phyloP scores from a whole-genome alignment of 495 filamentous ascomycete species.

The Xanthoparmelia taractica region DNA sequence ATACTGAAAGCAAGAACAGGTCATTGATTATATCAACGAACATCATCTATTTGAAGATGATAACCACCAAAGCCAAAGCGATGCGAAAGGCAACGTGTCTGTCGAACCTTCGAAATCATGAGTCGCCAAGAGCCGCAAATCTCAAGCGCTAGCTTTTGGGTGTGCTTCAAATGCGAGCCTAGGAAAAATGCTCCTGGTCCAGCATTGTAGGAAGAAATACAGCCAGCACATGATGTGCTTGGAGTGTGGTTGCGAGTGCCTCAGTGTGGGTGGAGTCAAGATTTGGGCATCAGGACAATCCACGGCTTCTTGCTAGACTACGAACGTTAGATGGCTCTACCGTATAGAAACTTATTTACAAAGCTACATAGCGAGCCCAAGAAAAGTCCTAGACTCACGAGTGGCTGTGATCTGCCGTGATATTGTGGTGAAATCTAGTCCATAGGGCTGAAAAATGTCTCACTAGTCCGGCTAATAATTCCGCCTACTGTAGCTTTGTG shows the following conservation, averaged over 20 bases:
- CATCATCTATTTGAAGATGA: slow-evolving; percentile 1
- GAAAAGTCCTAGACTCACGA: not conserved
- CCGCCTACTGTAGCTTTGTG: no score
- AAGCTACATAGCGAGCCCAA: not conserved
- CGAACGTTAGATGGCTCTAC: not conserved
- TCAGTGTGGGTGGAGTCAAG: not conserved
- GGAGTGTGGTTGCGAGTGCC: not conserved
- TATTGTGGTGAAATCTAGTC: not conserved
- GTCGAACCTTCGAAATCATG: not conserved
- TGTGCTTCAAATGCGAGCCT: not conserved
- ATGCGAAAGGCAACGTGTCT: not conserved
- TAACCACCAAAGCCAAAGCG: not conserved
- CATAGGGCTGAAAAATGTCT: not conserved
- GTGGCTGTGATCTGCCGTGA: not conserved
- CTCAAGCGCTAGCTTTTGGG: not conserved
- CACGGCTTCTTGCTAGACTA: not conserved
- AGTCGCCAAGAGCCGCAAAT: not conserved
- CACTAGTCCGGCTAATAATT: no score
- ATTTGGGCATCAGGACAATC: no score
- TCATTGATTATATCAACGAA: slow-evolving; percentile 5
- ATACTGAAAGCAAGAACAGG: not conserved
- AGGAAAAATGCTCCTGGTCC: not conserved
- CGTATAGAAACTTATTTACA: not conserved
- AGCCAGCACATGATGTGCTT: not conserved
- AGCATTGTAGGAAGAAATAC: not conserved